Base-by-base conservation (phyloP, 2,329 filamentous ascomycete species). In the Neofusicoccum kwambonambiense region DNA sequence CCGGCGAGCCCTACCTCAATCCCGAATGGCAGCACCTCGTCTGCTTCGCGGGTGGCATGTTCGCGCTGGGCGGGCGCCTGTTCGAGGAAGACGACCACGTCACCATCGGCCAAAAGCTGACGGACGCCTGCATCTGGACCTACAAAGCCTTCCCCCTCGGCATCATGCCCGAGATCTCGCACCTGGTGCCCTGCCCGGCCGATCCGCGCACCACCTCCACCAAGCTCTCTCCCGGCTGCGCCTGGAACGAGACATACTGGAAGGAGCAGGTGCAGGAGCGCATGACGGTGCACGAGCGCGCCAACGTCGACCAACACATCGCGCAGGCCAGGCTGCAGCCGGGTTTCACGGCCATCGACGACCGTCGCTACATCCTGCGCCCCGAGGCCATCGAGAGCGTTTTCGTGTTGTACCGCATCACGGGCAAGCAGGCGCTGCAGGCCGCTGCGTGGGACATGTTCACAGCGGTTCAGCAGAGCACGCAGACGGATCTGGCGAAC, bases 31-130 rank as follows among this genome's bases (percentile, higher is more conserved):
- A 86, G 60, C 86, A 89, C 72, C 78, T 88, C 13, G 80, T 79
- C 27, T 89, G 86, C 75, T 88, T 86, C 70, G 79, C 83, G 0
- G 86, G 86, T 11, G 86, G 86, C 61, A 88, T 88, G 86, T 84
- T 87, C 66, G 86, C 83, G 0, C 74, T 89, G 0, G 86, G 86
- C 34, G 82, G 85, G 50, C 85, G 83, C 69, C 70, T 88, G 1
- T 87, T 88, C 72, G 75, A 80, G 13, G 78, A 84, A n/a, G 74
- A 82, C 2, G 75, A 76, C 15, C 85, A 89, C 68, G 76, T 88
- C 66, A 76, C 81, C 0, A 81, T 87, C 60, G 87, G 84, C 11
- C 77, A 80, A 49, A 84, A 86, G 69, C 76, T 89, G 51, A 84
- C 85, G 0, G 82, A 88, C 64, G 84, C 83, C 3, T 89, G 86